phyloP scores from a whole-genome alignment of 371 early-diverging fungal species.

The Spraguea lophii region DNA sequence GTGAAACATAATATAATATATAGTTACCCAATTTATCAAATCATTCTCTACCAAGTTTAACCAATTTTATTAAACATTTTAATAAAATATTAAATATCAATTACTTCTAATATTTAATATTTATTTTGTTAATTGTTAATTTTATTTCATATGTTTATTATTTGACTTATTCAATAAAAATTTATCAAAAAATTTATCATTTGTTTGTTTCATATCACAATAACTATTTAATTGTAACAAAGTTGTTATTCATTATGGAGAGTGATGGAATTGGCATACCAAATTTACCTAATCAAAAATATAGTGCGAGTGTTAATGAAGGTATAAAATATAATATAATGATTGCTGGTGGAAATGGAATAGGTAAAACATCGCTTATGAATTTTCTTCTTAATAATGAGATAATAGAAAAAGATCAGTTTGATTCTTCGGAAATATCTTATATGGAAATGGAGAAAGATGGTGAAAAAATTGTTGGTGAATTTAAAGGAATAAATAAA shows the following conservation, averaged over 20 bases:
- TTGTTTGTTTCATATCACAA: too few relatives aligned
- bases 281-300: conserved; percentile 31
- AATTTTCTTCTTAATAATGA: conserved; percentile 16
- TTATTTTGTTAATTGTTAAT: too few relatives aligned
- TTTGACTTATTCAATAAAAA: too few relatives aligned
- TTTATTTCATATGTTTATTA: too few relatives aligned
- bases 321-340: conserved; percentile 41
- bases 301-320: conserved; percentile 5
- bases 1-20: too few relatives aligned
- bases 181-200: too few relatives aligned
- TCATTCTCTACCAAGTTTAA: too few relatives aligned
- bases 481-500: neutral
- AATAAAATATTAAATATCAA: too few relatives aligned
- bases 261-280: conserved; percentile 31
- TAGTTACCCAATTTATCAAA: too few relatives aligned
- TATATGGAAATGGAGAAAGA: neutral
- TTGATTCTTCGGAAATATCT: neutral
- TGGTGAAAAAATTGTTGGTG: neutral
- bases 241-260: conserved; percentile 11
- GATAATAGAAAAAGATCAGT: neutral
- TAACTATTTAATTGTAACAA: too few relatives aligned
- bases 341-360: conserved; percentile 31
- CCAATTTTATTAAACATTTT: too few relatives aligned
- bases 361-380: conserved; percentile 42
- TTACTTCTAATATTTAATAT: too few relatives aligned